Base-by-base conservation (phyloP, 2,329 filamentous ascomycete genomes). In the Monosporascus sp. region DNA sequence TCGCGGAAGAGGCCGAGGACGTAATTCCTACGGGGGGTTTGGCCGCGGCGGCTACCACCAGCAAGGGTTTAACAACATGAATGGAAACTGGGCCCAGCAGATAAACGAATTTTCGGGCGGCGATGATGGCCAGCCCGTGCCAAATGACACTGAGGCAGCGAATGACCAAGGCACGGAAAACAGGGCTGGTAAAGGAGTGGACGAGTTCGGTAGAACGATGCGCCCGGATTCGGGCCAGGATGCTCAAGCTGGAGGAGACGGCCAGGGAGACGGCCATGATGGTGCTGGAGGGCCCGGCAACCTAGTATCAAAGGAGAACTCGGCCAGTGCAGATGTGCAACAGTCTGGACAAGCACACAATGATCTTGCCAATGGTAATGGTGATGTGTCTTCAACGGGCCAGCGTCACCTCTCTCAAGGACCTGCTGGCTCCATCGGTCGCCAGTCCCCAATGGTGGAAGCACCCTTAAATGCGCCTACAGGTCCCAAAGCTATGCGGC, bases 401-500 rank as follows among this genome's bases (percentile, higher is more conserved):
- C 53, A 58, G 52, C 55, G 58, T 53, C 57, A 59, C 24, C 58
- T 58, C 46, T 56, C 61, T 50, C 66, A 61, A 58, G 60, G 62
- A 50, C 58, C 55, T 44, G 44, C 44, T 47, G 62, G 58, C 53
- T 58, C 59, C 39, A 52, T 60, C 53, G 59, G 57, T 49, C 54
- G 54, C 39, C 59, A 61, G 49, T 57, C 60, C 52, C 53, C 58
- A 55, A 58, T 62, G 24, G 69, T 69, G 22, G 72, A 73, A 58
- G 73, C 78, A 49, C 83, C 83, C 45, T 70, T 84, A 72, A 90
- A 79, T 72, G 94, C 94, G 27, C 94, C 94, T 27, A 96, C 88
- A 51, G 94, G 92, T 9, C 94, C 94, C 47, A 92, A 94, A 72
- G 94, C 94, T 18, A 96, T 97, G 90, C 83, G 93, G 58, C 88